A percentile compares a stretch with the other conserved stretches of the same genome.
phyloP scores from a whole-genome alignment of 257 asterid species.

The Solanum chmielewskii region DNA sequence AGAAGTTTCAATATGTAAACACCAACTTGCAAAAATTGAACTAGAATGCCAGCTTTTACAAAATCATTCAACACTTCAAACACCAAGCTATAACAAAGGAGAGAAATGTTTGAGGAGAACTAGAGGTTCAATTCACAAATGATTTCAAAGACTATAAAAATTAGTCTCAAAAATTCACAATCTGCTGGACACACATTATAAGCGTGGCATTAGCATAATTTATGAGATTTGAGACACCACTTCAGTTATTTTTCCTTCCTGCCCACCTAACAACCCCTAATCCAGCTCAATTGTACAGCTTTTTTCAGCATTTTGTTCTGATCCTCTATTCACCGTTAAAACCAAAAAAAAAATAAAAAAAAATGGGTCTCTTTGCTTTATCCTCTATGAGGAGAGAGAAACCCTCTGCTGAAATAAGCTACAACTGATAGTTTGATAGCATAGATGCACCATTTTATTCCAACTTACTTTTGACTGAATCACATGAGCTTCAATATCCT shows the following conservation, averaged over 20 bases:
- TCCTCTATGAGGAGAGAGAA: neutral
- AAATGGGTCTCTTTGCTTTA: neutral
- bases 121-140: neutral
- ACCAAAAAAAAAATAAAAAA: neutral
- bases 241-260: neutral
- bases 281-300: neutral
- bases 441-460: neutral
- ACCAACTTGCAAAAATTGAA: neutral
- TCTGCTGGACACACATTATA: neutral
- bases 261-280: neutral
- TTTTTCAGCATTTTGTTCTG: neutral
- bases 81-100: neutral
- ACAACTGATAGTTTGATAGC: neutral
- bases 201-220: neutral
- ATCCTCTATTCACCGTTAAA: neutral
- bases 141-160: neutral
- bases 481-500: neutral
- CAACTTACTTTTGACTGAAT: neutral
- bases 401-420: neutral
- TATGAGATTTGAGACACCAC: neutral
- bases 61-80: neutral
- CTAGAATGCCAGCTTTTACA: neutral
- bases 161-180: neutral
- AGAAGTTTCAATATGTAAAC: neutral
- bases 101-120: neutral